Conservation (phyloP, 2,329 filamentous ascomycete species). For the Lithohypha guttulata region DNA sequence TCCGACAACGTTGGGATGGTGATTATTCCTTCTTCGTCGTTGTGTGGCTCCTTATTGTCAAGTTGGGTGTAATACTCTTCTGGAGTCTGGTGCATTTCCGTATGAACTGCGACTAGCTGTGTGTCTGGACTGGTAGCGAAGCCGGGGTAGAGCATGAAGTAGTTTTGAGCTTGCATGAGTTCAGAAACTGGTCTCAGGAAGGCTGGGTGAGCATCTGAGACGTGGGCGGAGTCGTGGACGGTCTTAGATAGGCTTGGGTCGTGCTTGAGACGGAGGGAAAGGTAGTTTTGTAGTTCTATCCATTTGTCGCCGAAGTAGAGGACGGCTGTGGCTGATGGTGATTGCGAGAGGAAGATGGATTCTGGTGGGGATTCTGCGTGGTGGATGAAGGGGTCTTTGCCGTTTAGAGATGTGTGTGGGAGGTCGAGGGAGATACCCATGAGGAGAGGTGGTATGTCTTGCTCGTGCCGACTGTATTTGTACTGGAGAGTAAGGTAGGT, state of each 20-base stretch:
- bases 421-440: slow-evolving; percentile 72
- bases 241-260: slow-evolving; percentile 15
- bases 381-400: slow-evolving; percentile 43
- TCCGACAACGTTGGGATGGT: not conserved
- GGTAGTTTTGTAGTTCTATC: slow-evolving; percentile 72
- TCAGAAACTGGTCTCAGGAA: slow-evolving; percentile 72
- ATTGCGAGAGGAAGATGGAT: slow-evolving; percentile 71
- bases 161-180: slow-evolving; percentile 64
- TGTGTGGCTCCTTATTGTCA: no score
- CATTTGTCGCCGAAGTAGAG: slow-evolving; percentile 79
- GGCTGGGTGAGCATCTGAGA: slow-evolving; percentile 59
- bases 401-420: slow-evolving; percentile 54
- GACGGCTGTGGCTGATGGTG: slow-evolving; percentile 69
- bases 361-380: slow-evolving; percentile 27
- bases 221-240: slow-evolving; percentile 25
- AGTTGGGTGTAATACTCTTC: slow-evolving; percentile 45
- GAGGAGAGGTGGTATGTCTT: slow-evolving; percentile 42
- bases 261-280: slow-evolving; percentile 49
- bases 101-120: slow-evolving; percentile 62
- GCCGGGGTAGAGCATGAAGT: slow-evolving; percentile 69
- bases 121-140: slow-evolving; percentile 35
- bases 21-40: no score
- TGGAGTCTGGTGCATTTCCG: slow-evolving; percentile 60
- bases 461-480: slow-evolving; percentile 26
- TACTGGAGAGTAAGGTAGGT: slow-evolving; percentile 70